Base-by-base conservation (phyloP, 176 grass and related monocot species). In the Bromus sterilis region DNA sequence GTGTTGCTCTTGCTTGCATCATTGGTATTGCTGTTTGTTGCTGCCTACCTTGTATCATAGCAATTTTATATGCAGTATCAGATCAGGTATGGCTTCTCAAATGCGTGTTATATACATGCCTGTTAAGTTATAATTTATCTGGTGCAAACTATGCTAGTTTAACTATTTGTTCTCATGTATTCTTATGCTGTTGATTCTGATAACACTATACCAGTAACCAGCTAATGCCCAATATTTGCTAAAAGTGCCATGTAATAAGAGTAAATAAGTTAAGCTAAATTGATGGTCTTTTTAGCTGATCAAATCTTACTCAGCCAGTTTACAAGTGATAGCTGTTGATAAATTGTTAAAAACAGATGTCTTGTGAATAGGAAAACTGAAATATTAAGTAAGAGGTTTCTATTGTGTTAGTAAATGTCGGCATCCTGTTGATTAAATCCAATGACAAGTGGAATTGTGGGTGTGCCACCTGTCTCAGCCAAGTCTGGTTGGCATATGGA, bases 21-120 rank as follows among this genome's bases (percentile, higher is more conserved):
- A 88, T 95, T 57, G 93, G 93, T 20, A 88, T 95, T 64, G 89
- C 84, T 82, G 80, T 92, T 74, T 95, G 93, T 75, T 95, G 93
- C 85, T 95, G 93, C 78, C 81, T 95, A 23, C 93, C 93, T 46
- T 95, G 93, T 80, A 92, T 95, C 34, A 92, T 95, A 79, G 89
- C 93, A 41, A 81, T 95, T 77, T 73, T 95, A 63, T 95, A 95
- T 75, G 84, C 89, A 32, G 82, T 92, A 15, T 88, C 88, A 13
- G 89, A 86, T 83, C 85, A 95, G 87, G 93, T 92, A 85, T 18
- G 61, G 7, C 26, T 34, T 80, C 16, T 66, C 11, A 56, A 81
- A 66, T 73, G 24, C 13, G 24, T 66, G 14, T 40, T 13, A 4
- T 64, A 43, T 33, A 65, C 46, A 49, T 48, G 43, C 7, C 59